Evolutionary conservation across 768 basidiomycete genomes (phyloP), one percentile per base, ranked within the genome.

Genomic region (Mrakia frigida): DNA sequence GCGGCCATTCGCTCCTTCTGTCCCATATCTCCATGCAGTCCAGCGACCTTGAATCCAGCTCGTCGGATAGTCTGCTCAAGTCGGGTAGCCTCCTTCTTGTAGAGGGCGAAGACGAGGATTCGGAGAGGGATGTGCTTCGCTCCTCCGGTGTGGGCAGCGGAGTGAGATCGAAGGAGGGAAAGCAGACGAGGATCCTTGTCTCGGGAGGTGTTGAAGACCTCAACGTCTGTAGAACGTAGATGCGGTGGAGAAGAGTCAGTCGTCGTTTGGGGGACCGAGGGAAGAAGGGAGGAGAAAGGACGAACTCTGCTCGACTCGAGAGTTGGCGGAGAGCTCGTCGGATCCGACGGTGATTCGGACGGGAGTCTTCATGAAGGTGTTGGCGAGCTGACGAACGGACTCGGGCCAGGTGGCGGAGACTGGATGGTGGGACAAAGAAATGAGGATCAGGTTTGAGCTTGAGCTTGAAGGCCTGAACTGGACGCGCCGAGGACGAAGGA

Each of bases 341-440:
- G 91, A 92, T 7, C 97, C 97, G 46, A 99, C 94, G 0, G 94
- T 98, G 56, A 98, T 90, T 37, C 93, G 88, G 31, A 98, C 87
- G 6, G 96, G 94, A 76, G 91, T 84, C 59, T 87, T 87, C 83
- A 91, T 91, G 85, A 98, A 98, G 14, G 94, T 90, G 80, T 88
- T 87, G 0, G 97, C 97, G 52, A 99, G 86, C 76, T 91, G 86
- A 72, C 95, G 88, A 33, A 99, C 95, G 16, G 92, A 89, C 81
- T 96, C 93, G 0, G 97, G 97, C 97, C 97, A 99, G 11, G 97
- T 99, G 13, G 97, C 97, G 71, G 94, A 97, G 86, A 98, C 93
- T 95, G 68, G 43, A n/a, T 25, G 65, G 33, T 2, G 23, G 39
- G 39, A 7, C 23, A 33, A 70, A 10, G n/a, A 50, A 50, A 7